Evolutionary conservation across 23 red algal species (phyloP).

Genomic region (Gracilariopsis chorda): DNA sequence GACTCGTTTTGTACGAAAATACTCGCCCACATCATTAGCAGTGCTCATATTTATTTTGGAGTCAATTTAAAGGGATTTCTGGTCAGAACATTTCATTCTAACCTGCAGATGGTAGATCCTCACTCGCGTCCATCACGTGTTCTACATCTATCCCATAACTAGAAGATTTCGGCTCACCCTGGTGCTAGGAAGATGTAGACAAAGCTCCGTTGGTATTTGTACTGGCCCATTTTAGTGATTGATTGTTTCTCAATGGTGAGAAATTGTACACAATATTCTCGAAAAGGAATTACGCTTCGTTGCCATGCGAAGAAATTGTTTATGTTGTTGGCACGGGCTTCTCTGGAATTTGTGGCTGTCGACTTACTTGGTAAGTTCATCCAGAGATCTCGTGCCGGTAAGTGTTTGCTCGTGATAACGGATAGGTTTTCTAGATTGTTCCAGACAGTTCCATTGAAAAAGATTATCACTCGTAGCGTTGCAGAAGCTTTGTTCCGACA

Average conservation of each 20-base stretch:
- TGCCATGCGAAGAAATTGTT: not conserved
- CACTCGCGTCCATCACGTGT: not conserved
- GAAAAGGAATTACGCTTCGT: constrained; percentile 4
- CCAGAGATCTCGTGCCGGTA: not conserved
- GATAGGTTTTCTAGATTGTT: constrained; percentile 1
- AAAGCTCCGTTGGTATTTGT: not conserved
- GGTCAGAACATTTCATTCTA: not conserved
- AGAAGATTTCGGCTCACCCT: not conserved
- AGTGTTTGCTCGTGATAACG: not conserved
- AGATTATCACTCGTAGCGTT: not conserved
- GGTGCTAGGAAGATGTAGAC: not conserved
- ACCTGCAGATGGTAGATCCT: not conserved
- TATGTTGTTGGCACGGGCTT: not conserved
- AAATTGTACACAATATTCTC: not conserved
- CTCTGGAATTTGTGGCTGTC: not conserved
- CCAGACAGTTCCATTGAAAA: not conserved
- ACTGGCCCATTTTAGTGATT: not conserved
- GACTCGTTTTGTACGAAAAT: not conserved
- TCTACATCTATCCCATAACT: not conserved
- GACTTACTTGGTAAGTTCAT: not conserved
- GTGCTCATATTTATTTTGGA: not conserved
- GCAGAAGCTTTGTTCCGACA: not conserved
- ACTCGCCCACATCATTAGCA: not conserved
- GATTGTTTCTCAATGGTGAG: not conserved
- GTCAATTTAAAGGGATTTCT: not conserved